Evolutionary conservation across 108 stramenopile species (phyloP).

Genomic region (Skeletonema grethae): DNA sequence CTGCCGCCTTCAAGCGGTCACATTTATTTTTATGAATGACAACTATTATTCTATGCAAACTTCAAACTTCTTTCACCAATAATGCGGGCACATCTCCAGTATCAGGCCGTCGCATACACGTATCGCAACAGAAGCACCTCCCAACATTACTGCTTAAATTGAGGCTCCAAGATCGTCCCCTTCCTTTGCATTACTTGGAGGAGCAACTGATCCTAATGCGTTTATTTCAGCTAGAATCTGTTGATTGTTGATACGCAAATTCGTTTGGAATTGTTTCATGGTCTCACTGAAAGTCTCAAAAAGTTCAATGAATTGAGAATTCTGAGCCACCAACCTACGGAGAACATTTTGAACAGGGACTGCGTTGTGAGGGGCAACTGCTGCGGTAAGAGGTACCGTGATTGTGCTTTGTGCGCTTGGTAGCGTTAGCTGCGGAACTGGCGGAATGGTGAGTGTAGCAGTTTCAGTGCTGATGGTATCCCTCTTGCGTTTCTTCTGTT

Average conservation of each 20-base stretch:
- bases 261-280: not conserved
- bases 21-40: not conserved
- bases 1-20: not conserved
- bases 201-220: not conserved
- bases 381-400: not conserved
- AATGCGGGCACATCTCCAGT: not conserved
- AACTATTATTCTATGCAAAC: not conserved
- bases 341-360: not conserved
- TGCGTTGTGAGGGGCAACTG: not conserved
- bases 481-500: constrained; percentile 15
- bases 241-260: not conserved
- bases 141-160: not conserved
- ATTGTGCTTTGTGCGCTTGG: not conserved
- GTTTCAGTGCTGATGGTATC: not conserved
- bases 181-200: not conserved
- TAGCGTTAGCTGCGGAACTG: not conserved
- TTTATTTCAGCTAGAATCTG: constrained; percentile 6
- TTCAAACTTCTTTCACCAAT: not conserved
- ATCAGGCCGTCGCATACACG: not conserved
- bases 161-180: no score
- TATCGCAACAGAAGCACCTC: not conserved
- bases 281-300: not conserved
- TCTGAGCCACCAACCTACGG: not conserved
- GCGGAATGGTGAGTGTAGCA: not conserved
- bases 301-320: not conserved